Evolutionary conservation across 2,329 filamentous ascomycete genomes (phyloP), one percentile per base, ranked within the genome.

Genomic region (Esteya vermicola): DNA sequence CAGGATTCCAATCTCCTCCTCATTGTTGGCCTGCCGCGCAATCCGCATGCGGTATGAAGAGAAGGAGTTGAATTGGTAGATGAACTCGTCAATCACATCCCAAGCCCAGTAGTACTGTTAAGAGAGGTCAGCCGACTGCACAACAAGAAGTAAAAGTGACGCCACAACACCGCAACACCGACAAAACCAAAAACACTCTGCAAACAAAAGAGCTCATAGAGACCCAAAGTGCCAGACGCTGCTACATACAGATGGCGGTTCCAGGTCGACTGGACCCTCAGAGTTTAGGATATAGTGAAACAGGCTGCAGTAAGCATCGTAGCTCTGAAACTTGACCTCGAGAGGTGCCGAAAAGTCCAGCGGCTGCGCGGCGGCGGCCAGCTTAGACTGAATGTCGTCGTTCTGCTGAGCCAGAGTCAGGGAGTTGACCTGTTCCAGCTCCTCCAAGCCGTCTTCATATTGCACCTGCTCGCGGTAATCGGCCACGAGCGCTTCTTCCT

Each of bases 11-110:
- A 93, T 79, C 63, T 98, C 91, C 64, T 96, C 91, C 59, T 86
- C 84, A 62, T 89, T 93, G 61, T 82, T 67, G 61, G 77, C 68
- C 70, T 79, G 71, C 44, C 86, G 77, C 48, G 91, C 91, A 51
- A 94, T 78, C 50, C 86, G 81, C 62, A 93, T 86, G 57, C 91
- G 80, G 74, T 95, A 95, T 47, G 86, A 85, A 61, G 86, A 96
- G 72, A 98, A 98, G 44, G 88, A 93, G 72, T 98, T 95, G 73
- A 98, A 98, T 63, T 98, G 91, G 71, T 98, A 98, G 67, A 98
- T 96, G 70, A 98, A 98, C 65, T 98, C 91, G 63, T 98, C 91
- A 65, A 98, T 95, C 51, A 96, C 89, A 62, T 98, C 91, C 91
- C 91, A 98, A 32, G 91, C 91, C 91, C 91, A 98, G 70, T 89